Base-by-base conservation (phyloP, 768 basidiomycete genomes). In the Clavaria fumosa region DNA sequence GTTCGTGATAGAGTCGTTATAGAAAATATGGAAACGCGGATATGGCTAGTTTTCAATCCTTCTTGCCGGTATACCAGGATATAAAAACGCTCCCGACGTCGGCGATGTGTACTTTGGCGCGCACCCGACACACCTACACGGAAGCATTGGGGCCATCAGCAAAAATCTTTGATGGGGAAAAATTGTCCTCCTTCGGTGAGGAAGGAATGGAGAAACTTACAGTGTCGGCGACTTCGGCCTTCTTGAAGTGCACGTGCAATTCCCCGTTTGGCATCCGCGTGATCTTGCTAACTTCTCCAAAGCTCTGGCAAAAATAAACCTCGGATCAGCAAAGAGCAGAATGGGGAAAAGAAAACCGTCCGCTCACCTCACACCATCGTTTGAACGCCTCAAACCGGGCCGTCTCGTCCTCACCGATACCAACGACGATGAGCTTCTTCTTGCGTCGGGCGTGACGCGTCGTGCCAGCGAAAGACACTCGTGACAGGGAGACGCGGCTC, bases 21-120 rank as follows among this genome's bases (percentile, higher is more conserved):
- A n/a, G n/a, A n/a, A n/a, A n/a, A n/a, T n/a, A n/a, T n/a, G n/a
- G n/a, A n/a, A n/a, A n/a, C n/a, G n/a, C n/a, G n/a, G n/a, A n/a
- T n/a, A n/a, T n/a, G n/a, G n/a, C n/a, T n/a, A n/a, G n/a, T n/a
- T n/a, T n/a, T 49, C 42, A 62, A 49, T 59, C 59, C 42, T 63
- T 69, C 47, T 62, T 65, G 40, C 78, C 76, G 7, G 69, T 62
- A 40, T 60, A 69, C 80, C 81, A 84, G 23, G 82, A 84, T 38
- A 85, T 59, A 45, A 74, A 66, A 22, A 84, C 81, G 52, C 79
- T 82, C 43, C 82, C 82, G 6, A 78, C 81, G 33, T 78, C 77
- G 26, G 67, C 56, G 40, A 85, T 84, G 48, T 68, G 63, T 1
- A 85, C 82, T 50, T 69, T 70, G 35, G 82, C 82, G 45, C 78